phyloP scores from a whole-genome alignment of 768 basidiomycete species.

The Mycena epipterygia region DNA sequence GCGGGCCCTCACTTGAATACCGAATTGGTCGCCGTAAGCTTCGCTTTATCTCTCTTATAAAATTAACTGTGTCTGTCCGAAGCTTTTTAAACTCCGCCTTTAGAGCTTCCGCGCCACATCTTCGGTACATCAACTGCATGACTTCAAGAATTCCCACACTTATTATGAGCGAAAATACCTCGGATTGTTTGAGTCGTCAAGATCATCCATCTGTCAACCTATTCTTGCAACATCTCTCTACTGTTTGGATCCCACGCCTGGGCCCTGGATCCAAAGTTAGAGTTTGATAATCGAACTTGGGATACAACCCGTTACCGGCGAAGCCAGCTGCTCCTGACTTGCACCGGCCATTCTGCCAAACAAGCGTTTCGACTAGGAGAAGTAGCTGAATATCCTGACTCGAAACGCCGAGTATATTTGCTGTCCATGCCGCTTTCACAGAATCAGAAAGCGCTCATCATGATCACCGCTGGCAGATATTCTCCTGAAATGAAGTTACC shows the following conservation, averaged over 20 bases:
- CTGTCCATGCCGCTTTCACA: slow-evolving; percentile 2
- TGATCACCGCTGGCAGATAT: background rate
- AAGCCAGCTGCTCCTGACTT: slow-evolving; percentile 1
- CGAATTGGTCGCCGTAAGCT: slow-evolving; percentile 11
- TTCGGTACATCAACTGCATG: too few species aligned
- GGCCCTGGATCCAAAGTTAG: slow-evolving; percentile 3
- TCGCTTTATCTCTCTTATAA: too few species aligned
- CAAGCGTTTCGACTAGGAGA: background rate
- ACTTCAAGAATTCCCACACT: too few species aligned
- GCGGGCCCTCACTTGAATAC: slow-evolving; percentile 3
- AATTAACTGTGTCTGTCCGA: too few species aligned
- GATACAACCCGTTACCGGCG: slow-evolving; percentile 2
- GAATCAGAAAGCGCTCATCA: slow-evolving; percentile 7
- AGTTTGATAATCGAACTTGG: background rate
- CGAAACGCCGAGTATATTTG: slow-evolving; percentile 6
- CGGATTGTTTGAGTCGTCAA: too few species aligned
- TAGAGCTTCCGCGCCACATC: too few species aligned
- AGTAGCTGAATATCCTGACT: background rate
- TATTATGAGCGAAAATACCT: too few species aligned
- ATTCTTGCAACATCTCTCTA: too few species aligned
- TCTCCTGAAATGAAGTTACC: slow-evolving; percentile 4
- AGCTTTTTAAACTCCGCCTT: too few species aligned
- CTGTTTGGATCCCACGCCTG: too few species aligned
- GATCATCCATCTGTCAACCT: too few species aligned
- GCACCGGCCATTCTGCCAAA: too few species aligned